Evolutionary conservation across 306 rosid genomes (phyloP).

Genomic region (Rosa lucieae): DNA sequence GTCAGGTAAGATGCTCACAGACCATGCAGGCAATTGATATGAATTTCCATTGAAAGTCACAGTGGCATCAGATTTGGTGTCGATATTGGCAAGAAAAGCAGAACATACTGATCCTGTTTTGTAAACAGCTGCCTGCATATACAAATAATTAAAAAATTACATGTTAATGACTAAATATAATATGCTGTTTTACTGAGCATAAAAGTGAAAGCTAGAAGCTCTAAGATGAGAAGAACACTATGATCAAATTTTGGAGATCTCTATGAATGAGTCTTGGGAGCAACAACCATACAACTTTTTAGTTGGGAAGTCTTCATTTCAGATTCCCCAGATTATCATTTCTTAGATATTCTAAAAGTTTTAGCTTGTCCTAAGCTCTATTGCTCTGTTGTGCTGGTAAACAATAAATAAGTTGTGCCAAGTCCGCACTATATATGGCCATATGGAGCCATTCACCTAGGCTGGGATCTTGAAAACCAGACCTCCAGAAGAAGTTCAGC

Average conservation of each 20-base stretch:
- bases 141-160: background rate
- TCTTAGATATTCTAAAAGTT: background rate
- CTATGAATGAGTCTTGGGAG: background rate
- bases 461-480: slow-evolving; percentile 7
- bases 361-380: background rate
- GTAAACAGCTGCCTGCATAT: slow-evolving; percentile 75
- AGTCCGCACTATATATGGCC: background rate
- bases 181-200: background rate
- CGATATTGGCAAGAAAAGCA: slow-evolving; percentile 86
- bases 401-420: background rate
- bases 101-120: slow-evolving; percentile 62
- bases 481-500: background rate
- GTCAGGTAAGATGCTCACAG: slow-evolving; percentile 97
- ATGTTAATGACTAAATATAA: slow-evolving; percentile 8
- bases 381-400: background rate
- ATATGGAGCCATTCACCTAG: slow-evolving; percentile 7
- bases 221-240: background rate
- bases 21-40: slow-evolving; percentile 89
- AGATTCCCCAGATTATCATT: background rate
- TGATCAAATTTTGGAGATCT: background rate
- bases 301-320: background rate
- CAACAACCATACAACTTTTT: background rate
- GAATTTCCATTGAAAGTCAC: slow-evolving; percentile 73
- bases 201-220: slow-evolving; percentile 4
- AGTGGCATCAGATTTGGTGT: slow-evolving; percentile 56